Base-by-base conservation (phyloP, 2,329 filamentous ascomycete species). In the Monosporascus cannonballus region DNA sequence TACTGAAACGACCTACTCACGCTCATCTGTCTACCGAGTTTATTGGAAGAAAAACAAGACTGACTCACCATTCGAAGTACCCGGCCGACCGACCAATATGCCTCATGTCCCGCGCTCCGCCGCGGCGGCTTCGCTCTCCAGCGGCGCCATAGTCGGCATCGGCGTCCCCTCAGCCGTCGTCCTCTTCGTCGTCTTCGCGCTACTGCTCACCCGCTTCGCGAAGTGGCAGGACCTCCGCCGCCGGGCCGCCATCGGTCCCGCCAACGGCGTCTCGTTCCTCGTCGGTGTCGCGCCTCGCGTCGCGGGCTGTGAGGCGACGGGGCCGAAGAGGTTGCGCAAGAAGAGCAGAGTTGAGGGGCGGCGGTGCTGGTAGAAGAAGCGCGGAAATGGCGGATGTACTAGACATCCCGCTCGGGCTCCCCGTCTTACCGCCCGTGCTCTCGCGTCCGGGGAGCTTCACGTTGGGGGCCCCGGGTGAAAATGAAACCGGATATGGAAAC, bases 91-190 rank as follows among this genome's bases (percentile, higher is more conserved):
- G 6, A 14, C 22, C 34, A 55, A 9, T 22, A 53, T 55, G 47
- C 42, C 44, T 53, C 34, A 50, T 20, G 42, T 18, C 8, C 37
- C 5, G 24, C 39, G n/a, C 36, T 41, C n/a, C 38, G 42, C 24
- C 8, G 22, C 42, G 0, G 22, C 42, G 17, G 42, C 22, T 17
- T 20, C 27, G 3, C 58, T 71, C 37, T 67, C 67, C 3, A 62
- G 64, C n/a, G 67, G 69, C 20, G 64, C 60, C 20, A 63, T 74
- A 51, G 61, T 80, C 36, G 70, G 70, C 51, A 75, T 81, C 51
- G 73, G 73, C 14, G 57, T 83, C 25, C 72, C 72, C 34, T 76
- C 76, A n/a, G 73, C 74, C 17, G 59, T 76, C 2, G 50, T 78
- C 6, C 54, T 80, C 15, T 76, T 77, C 60, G 64, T 71, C 2